Evolutionary conservation across 1,139 yeast species (phyloP), one percentile per base, ranked within the genome.

Genomic region (Groenewaldozyma sp.): DNA sequence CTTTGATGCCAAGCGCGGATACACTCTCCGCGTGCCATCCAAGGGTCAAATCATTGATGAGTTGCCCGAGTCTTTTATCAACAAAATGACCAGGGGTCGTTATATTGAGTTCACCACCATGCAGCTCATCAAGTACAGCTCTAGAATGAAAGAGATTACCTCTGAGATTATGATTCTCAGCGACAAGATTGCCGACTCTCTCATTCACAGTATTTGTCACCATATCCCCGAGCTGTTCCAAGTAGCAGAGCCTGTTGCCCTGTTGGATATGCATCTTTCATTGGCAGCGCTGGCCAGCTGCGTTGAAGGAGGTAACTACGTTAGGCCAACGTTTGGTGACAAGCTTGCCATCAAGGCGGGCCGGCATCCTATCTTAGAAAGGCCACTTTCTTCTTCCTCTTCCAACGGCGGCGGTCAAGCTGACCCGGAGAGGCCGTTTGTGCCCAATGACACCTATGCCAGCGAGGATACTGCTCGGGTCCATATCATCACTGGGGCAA

Each of bases 401-500:
- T n/a, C n/a, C n/a, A n/a, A n/a, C n/a, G 26, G 26, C 7, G 26
- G 10, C 7, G 11, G 11, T 22, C 7, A 7, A 7, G 10, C 7
- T 7, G 33, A 29, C 13, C 10, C 20, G n/a, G 33, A 21, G 11
- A 29, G 21, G 10, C 33, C 33, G 22, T 29, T 29, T 29, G 33
- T 29, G 9, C 33, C 33, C 22, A 91, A 88, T 54, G 76, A 79
- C 48, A 71, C 82, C 6, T 43, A 58, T 2, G 71, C 84, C 64
- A 51, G 65, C 3, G 56, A 61, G 10, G 59, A 64, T 36, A 57
- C 63, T 1, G 36, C 39, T 9, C 53, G 60, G 7, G 50, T 52
- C 2, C 62, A 82, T 46, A 69, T 84, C 7, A 71, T 82, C 22
- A 78, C 87, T 0, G 84, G 84, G 0, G 83, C 87, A 0, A 79